Base-by-base conservation (phyloP, 2,329 filamentous ascomycete species). In the Hypoxylon sp. region DNA sequence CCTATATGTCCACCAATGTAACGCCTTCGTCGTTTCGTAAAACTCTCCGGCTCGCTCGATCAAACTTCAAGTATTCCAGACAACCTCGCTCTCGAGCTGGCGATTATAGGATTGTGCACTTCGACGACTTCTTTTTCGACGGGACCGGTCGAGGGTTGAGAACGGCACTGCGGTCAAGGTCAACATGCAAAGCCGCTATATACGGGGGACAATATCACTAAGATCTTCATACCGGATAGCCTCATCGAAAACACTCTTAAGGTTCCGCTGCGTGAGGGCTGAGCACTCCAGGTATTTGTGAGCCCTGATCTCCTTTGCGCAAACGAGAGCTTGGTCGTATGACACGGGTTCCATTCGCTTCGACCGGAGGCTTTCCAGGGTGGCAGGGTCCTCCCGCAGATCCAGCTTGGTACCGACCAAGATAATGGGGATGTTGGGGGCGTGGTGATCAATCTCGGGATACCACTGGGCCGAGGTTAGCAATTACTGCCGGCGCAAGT, bases 251-350 rank as follows among this genome's bases (percentile, higher is more conserved):
- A 99, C 95, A 71, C 92, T 96, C 88, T 99, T 99, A 69, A 99
- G 78, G 77, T 97, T 97, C 72, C 94, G 84, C 81, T 98, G 95
- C 31, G 95, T 99, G 67, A 99, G 81, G 43, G 95, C 95, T 48
- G 95, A 98, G 80, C 95, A 99, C 79, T 99, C 95, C 37, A 98
- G 84, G 78, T 99, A 99, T 80, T 97, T 98, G 79, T 95, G 91
- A 41, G 95, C 94, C 73, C 87, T 89, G 78, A 99, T 97, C 71
- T 97, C 93, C 80, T 96, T 96, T 62, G 92, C 92, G 64, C 94
- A 90, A 65, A 88, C 80, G 63, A 97, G 83, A 33, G 92, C 95
- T 77, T 96, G 91, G 75, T 97, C 92, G 77, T 96, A 98, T 50
- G 91, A 89, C 59, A 98, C 93, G n/a, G 95, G 92, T 69, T 95